Conservation (phyloP, 2,329 filamentous ascomycete species). For the Verticillium nonalfalfae region DNA sequence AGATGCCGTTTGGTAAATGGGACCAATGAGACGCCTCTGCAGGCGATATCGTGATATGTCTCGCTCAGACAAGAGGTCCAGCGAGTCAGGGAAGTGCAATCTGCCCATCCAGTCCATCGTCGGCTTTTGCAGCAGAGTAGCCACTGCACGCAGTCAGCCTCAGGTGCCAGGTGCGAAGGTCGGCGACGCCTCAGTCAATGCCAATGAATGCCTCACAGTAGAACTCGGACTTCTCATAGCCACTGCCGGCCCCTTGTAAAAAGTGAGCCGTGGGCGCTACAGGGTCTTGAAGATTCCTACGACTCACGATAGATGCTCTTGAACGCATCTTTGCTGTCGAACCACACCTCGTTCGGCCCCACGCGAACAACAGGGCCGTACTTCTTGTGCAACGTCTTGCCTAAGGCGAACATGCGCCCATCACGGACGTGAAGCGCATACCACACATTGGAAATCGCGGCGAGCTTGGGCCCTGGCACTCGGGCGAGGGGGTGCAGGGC, state of each 20-base stretch:
- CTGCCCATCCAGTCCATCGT: conserved; percentile 29
- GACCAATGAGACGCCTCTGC: conserved; percentile 43
- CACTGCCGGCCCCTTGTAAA: conserved; percentile 33
- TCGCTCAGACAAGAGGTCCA: conserved; percentile 45
- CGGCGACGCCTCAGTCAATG: background rate
- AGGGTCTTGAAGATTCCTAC: background rate
- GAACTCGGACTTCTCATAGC: conserved; percentile 45
- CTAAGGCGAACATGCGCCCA: conserved; percentile 34
- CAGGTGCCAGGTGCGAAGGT: background rate
- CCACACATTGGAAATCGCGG: conserved; percentile 41
- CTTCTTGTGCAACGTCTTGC: conserved; percentile 32
- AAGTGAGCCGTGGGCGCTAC: background rate
- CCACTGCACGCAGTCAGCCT: conserved; percentile 23
- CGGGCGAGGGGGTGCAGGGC: conserved; percentile 35
- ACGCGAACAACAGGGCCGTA: conserved; percentile 48
- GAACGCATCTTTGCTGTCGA: conserved; percentile 40
- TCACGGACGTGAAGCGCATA: conserved; percentile 37
- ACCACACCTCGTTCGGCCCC: conserved; percentile 48
- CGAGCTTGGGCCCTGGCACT: conserved; percentile 39
- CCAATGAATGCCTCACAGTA: conserved; percentile 30
- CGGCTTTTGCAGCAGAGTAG: conserved; percentile 37
- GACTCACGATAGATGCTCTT: conserved; percentile 39
- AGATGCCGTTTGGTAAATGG: conserved; percentile 36
- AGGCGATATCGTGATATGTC: conserved; percentile 38
- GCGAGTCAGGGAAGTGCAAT: conserved; percentile 30